These are phyloP conservation scores for Tuber melanosporum DNA, from an alignment of 495 filamentous ascomycete genomes.

Conservation along the genomic window DNA sequence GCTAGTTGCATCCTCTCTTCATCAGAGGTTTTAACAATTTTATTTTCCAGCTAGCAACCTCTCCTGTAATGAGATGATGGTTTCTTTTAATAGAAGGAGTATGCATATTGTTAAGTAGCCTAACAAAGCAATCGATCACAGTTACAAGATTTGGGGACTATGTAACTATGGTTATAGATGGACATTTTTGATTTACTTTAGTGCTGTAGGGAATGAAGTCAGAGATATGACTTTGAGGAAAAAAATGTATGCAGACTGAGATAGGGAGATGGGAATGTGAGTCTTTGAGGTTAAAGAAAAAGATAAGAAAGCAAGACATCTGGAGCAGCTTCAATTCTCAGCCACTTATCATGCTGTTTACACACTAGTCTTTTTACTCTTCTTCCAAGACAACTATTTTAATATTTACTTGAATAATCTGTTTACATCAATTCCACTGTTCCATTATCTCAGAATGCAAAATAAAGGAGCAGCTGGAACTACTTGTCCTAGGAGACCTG, in stretches of 20 bases:
- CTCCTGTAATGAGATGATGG: neutral
- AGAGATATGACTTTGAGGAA: neutral
- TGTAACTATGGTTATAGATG: neutral
- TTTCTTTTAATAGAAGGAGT: neutral
- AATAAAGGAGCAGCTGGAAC: neutral
- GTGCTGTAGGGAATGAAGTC: neutral
- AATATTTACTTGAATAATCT: neutral
- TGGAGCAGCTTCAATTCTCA: neutral
- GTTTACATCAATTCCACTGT: neutral
- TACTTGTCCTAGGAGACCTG: too few species aligned
- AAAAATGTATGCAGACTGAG: neutral
- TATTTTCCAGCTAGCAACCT: neutral
- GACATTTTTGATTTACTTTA: neutral
- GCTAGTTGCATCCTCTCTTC: neutral
- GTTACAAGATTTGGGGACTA: neutral
- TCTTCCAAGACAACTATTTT: neutral
- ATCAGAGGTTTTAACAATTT: neutral
- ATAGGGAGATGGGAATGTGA: neutral
- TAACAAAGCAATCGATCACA: neutral
- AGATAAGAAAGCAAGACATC: neutral
- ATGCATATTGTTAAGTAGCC: neutral
- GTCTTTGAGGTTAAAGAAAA: neutral
- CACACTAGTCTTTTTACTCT: neutral
- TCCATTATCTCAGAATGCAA: neutral
- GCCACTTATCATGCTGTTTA: neutral